Conservation (phyloP, 2,329 filamentous ascomycete species). For the Pseudocercospora crystallina region DNA sequence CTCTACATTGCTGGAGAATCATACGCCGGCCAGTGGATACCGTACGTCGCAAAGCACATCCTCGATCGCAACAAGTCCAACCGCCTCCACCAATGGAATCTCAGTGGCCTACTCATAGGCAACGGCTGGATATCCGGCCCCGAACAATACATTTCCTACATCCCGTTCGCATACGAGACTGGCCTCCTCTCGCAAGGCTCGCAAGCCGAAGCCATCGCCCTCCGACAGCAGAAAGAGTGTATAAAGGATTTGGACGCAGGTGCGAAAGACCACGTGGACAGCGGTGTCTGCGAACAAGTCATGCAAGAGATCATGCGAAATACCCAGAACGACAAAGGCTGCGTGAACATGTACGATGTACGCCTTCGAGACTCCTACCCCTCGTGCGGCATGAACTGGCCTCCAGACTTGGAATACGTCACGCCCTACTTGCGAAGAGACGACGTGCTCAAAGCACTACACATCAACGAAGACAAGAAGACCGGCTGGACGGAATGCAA, state of each 20-base stretch:
- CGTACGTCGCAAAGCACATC: constrained; percentile 91
- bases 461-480: constrained; percentile 77
- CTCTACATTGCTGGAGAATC: constrained; percentile 95
- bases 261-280: constrained; percentile 62
- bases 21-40: constrained; percentile 94
- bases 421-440: constrained; percentile 78
- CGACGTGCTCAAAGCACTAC: constrained; percentile 78
- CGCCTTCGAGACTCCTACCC: constrained; percentile 77
- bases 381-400: constrained; percentile 97
- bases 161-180: constrained; percentile 76
- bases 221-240: constrained; percentile 69
- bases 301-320: constrained; percentile 69
- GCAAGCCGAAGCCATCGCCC: constrained; percentile 64
- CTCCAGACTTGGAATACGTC: constrained; percentile 74
- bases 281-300: constrained; percentile 71
- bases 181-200: constrained; percentile 69
- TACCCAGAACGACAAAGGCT: constrained; percentile 60
- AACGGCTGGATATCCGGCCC: constrained; percentile 95
- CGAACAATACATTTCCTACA: constrained; percentile 86
- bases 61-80: constrained; percentile 75
- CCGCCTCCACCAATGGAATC: constrained; percentile 62
- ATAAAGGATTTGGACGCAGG: constrained; percentile 59
- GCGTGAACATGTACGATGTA: constrained; percentile 96
- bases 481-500: constrained; percentile 92
- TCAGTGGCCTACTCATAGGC: constrained; percentile 85